Base-by-base conservation (phyloP, 441 rosid genomes). In the Populus hybrid region DNA sequence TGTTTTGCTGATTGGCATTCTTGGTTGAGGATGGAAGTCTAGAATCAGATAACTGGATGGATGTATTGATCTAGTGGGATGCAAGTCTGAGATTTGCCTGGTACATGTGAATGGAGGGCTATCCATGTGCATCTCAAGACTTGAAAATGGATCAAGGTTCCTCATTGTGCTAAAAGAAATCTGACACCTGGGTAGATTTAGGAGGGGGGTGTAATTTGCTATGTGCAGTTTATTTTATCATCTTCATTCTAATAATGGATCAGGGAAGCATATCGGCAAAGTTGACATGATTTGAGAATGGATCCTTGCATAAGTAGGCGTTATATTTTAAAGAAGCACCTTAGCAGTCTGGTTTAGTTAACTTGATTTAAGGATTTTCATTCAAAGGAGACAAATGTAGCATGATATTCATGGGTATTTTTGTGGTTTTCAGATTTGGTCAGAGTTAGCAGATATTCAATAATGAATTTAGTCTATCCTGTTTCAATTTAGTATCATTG, bases 1-100 rank as follows among this genome's bases (percentile, higher is more conserved):
- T 75, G 20, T 74, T 70, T 38, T 54, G 54, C 30, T 36, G 36
- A 26, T 69, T 76, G 76, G 63, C 35, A 24, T 69, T 26, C 64
- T 63, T 74, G 50, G 38, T 66, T 73, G 24, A 10, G 67, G 24
- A 23, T 78, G 76, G 28, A 35, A 21, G 21, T 20, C 30, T 69
- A 36, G 57, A n/a, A 28, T 32, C 20, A 26, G 26, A 66, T 42
- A 18, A 28, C 20, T 1, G 40, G 64, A 46, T 28, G 38, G 36
- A 28, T 57, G 18, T 3, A 20, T 11, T 12, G 10, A 42, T 61
- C 35, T 50, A 50, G 59, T 50, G 59, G 59, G 59, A 50, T 50
- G 59, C 59, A 50, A 16, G n/a, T 18, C 59, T 16, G 6, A 50
- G n/a, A 50, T 50, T 50, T 50, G 59, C 2, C 59, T 16, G 20